Base-by-base conservation (phyloP, 371 early-diverging fungal genomes). In the Apophysomyces trapeziformis region DNA sequence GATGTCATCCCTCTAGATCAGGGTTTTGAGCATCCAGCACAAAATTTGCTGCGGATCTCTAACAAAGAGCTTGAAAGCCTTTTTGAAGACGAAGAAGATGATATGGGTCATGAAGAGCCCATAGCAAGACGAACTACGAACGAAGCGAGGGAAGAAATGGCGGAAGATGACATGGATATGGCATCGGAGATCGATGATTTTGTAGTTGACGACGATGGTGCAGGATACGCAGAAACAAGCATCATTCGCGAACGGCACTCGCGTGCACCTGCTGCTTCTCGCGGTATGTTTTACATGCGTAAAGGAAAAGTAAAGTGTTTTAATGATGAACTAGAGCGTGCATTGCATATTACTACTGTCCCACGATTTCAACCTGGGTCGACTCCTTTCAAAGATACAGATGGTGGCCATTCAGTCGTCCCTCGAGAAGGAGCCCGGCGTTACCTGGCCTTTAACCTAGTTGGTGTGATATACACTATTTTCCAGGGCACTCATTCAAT, bases 361-460 rank as follows among this genome's bases (percentile, higher is more conserved):
- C 67, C 59, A 7, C 61, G 85, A 3, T 85, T 89, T 61, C 91
- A 90, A 68, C 85, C 89, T 32, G 89, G 86, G 1, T 76, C 88
- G 9, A 87, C 84, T 16, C 70, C 75, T 13, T 79, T 71, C 35
- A 68, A 71, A 44, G 73, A 64, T 66, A 68, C 54, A 61, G 70
- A 62, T 36, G 61, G 60, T 11, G 71, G 45, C 38, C 62, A 50
- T 35, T 58, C 59, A 39, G 38, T 59, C 18, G 63, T 90, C 2
- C 89, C 93, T 2, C 63, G 64, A 57, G 75, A 78, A 18, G 84
- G 82, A 35, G 80, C 85, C 21, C 84, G 91, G 38, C 82, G 90
- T 11, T 96, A 95, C 67, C 57, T 83, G 80, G 94, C 93, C 3
- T 95, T 92, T 77, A 94, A 94, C 65, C 73, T 93, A 69, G 65